Evolutionary conservation across 768 basidiomycete species (phyloP).

Genomic region (Serendipita sp.): DNA sequence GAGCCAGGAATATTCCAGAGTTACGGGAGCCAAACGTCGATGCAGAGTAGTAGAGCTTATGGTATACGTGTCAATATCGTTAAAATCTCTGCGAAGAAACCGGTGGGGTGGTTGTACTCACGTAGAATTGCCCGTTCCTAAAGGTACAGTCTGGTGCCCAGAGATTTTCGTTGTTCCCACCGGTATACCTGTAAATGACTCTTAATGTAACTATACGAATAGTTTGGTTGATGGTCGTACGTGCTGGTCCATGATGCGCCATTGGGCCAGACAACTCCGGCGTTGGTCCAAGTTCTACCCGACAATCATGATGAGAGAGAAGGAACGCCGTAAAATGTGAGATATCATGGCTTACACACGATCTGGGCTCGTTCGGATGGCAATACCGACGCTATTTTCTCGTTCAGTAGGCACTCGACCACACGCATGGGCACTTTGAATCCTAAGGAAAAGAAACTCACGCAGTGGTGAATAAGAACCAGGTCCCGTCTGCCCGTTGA

Average conservation of each 20-base stretch:
- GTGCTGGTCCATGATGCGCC: slow-evolving; percentile 35
- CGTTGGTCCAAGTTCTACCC: slow-evolving; percentile 23
- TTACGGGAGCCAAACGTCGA: slow-evolving; percentile 39
- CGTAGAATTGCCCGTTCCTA: slow-evolving; percentile 15
- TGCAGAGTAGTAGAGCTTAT: slow-evolving; percentile 37
- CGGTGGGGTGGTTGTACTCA: slow-evolving; percentile 5
- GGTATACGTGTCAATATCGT: background rate
- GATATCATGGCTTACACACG: background rate
- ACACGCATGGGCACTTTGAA: background rate
- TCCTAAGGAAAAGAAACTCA: background rate
- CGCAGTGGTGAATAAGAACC: background rate
- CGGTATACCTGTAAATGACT: background rate
- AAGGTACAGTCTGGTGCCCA: slow-evolving; percentile 25
- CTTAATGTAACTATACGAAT: slow-evolving; percentile 7
- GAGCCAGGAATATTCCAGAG: slow-evolving; percentile 39
- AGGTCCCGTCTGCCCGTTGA: background rate
- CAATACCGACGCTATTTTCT: slow-evolving; percentile 24
- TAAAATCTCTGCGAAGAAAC: background rate
- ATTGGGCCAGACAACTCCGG: slow-evolving; percentile 33
- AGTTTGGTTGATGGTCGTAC: slow-evolving; percentile 30
- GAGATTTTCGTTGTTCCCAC: slow-evolving; percentile 8
- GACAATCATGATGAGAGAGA: background rate
- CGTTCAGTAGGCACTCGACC: background rate
- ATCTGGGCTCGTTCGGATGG: slow-evolving; percentile 35
- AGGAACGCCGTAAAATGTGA: background rate